phyloP scores from a whole-genome alignment of 2,329 filamentous ascomycete species.

The Penicillium corylophilum region DNA sequence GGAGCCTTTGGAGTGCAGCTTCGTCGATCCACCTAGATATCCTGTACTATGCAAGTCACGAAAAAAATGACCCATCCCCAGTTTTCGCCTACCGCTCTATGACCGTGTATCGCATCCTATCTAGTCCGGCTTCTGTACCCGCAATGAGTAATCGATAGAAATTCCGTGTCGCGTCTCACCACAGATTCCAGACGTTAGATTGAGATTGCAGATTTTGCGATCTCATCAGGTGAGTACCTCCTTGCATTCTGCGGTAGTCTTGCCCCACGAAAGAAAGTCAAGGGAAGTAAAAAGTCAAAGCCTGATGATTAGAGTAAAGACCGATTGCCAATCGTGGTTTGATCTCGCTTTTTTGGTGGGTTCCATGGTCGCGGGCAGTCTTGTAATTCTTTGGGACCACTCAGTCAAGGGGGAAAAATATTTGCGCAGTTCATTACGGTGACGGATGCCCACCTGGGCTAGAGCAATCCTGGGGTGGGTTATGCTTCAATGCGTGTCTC shows the following conservation, averaged over 20 bases:
- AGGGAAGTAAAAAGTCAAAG: background rate
- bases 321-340: background rate
- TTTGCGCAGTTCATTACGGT: background rate
- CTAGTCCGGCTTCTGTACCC: background rate
- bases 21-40: slow-evolving; percentile 18
- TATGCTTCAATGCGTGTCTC: background rate
- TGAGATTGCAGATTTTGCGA: background rate
- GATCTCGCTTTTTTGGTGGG: background rate
- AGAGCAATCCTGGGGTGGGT: background rate
- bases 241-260: slow-evolving; percentile 2
- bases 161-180: slow-evolving; percentile 1
- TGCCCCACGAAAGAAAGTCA: slow-evolving; percentile 1
- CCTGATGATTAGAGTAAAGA: background rate
- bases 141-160: background rate
- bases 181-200: background rate
- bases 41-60: slow-evolving; percentile 24
- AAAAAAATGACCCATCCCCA: slow-evolving; percentile 11
- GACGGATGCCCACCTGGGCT: background rate
- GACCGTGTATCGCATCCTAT: background rate
- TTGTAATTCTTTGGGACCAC: background rate
- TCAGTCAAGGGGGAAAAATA: background rate
- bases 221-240: background rate
- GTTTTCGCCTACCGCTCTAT: background rate
- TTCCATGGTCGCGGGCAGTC: background rate
- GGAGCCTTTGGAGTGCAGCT: slow-evolving; percentile 21